Percentiles rank a stretch among this genome's conserved stretches.
These are phyloP conservation scores for Hemerocallis citrina DNA, from an alignment of 106 monocot genomes.

Conservation along the genomic window DNA sequence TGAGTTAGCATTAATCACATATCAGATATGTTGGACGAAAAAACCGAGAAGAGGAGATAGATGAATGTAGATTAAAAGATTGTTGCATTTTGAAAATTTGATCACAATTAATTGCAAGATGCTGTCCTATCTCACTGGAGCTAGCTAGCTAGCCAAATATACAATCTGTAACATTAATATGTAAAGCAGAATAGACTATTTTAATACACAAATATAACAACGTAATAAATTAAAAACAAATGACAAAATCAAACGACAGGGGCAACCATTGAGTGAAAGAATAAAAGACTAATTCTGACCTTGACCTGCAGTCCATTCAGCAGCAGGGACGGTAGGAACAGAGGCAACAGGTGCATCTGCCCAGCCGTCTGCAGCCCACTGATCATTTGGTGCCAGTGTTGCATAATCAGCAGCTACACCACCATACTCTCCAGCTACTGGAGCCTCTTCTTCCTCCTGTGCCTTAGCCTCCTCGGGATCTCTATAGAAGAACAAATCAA, in stretches of 20 bases:
- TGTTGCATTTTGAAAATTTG: not conserved
- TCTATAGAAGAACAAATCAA: slow-evolving; percentile 85
- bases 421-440: slow-evolving; percentile 41
- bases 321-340: slow-evolving; percentile 7
- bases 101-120: too few species aligned
- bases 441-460: slow-evolving; percentile 52
- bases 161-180: not conserved
- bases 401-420: slow-evolving; percentile 35
- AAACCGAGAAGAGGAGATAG: too few species aligned
- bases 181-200: not conserved
- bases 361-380: slow-evolving; percentile 14
- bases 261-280: not conserved
- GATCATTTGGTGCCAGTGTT: slow-evolving; percentile 7
- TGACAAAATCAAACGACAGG: too few species aligned
- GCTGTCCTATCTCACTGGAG: not conserved
- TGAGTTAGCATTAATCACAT: too few species aligned
- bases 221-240: not conserved
- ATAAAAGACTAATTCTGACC: slow-evolving; percentile 9
- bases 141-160: not conserved
- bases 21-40: too few species aligned
- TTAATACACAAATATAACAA: not conserved
- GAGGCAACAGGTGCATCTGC: slow-evolving; percentile 14
- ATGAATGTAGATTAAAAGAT: too few species aligned
- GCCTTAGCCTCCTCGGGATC: slow-evolving; percentile 83
- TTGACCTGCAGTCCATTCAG: slow-evolving; percentile 18